A percentile compares a stretch with the other conserved stretches of the same genome.
These are phyloP conservation scores for Monosporozyma unispora DNA, from an alignment of 805 yeast genomes.

Conservation along the genomic window DNA sequence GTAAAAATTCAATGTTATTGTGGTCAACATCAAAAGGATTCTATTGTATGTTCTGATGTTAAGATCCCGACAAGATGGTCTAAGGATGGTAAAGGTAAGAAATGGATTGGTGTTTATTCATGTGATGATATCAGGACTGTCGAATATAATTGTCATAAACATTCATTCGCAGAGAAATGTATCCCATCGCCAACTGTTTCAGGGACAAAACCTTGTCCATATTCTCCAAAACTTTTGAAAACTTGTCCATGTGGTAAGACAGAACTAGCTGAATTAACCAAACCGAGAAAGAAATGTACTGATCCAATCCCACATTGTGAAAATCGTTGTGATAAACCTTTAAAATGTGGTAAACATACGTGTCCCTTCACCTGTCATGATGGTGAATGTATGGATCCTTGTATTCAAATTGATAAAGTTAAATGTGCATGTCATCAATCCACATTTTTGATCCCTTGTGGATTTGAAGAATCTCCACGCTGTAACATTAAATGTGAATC, in stretches of 20 bases:
- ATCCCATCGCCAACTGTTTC: conserved; percentile 24
- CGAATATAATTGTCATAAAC: conserved; percentile 52
- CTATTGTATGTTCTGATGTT: conserved; percentile 36
- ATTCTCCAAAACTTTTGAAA: conserved; percentile 48
- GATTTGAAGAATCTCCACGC: conserved; percentile 45
- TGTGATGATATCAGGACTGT: conserved; percentile 40
- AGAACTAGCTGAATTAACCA: conserved; percentile 32
- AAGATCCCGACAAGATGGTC: conserved; percentile 30
- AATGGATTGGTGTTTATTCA: conserved; percentile 45
- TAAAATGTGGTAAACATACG: conserved; percentile 63
- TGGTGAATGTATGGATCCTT: conserved; percentile 63
- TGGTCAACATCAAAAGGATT: conserved; percentile 42
- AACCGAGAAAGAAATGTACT: conserved; percentile 48
- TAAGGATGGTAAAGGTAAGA: conserved; percentile 19
- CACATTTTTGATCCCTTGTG: conserved; percentile 55
- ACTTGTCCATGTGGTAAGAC: conserved; percentile 79
- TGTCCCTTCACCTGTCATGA: conserved; percentile 68
- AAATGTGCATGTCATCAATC: conserved; percentile 57
- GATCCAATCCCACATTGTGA: conserved; percentile 78
- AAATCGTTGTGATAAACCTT: conserved; percentile 47
- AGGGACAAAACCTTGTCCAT: conserved; percentile 42
- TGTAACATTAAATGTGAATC: conserved; percentile 71
- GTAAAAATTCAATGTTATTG: conserved; percentile 58
- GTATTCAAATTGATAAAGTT: conserved; percentile 42
- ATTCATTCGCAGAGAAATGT: conserved; percentile 47